A percentile compares a stretch with the other conserved stretches of the same genome.
Evolutionary conservation across 108 stramenopile species (phyloP).

Genomic region (Schizochytrium sp.): DNA sequence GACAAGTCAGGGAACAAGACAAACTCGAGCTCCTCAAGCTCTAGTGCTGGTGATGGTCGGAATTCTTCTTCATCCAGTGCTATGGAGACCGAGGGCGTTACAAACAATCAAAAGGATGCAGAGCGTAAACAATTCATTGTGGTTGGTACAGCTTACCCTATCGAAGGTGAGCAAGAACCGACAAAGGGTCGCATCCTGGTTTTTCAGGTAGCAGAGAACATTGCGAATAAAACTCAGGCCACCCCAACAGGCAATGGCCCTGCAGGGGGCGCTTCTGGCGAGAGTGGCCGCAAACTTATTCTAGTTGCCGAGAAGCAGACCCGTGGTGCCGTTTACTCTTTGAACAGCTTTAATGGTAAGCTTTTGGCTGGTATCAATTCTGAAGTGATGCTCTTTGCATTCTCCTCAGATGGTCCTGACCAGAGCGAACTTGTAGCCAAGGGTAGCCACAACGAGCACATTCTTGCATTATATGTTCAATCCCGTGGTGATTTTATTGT

Average conservation of each 20-base stretch:
- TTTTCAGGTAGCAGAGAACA: constrained; percentile 77
- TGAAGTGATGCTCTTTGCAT: constrained; percentile 66
- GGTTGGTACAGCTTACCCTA: constrained; percentile 90
- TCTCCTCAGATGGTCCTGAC: constrained; percentile 46
- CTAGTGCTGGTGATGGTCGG: not conserved
- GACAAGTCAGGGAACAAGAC: not conserved
- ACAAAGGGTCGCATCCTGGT: constrained; percentile 89
- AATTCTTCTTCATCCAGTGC: constrained; percentile 22
- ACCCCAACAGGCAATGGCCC: constrained; percentile 1
- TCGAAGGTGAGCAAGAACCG: constrained; percentile 92
- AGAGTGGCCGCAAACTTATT: constrained; percentile 84
- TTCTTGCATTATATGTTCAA: constrained; percentile 88
- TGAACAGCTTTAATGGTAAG: constrained; percentile 70
- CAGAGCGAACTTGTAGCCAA: constrained; percentile 66
- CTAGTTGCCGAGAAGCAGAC: constrained; percentile 73
- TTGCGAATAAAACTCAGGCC: constrained; percentile 70
- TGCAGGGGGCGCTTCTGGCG: constrained; percentile 79
- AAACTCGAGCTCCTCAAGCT: not conserved
- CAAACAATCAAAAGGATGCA: not conserved
- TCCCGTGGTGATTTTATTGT: constrained; percentile 86
- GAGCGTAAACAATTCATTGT: constrained; percentile 77
- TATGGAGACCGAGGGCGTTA: not conserved
- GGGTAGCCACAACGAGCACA: constrained; percentile 92
- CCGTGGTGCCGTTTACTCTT: constrained; percentile 72
- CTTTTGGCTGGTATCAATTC: constrained; percentile 76